Percentiles rank a stretch among this genome's conserved stretches.
phyloP scores from a whole-genome alignment of 1,139 yeast species.

The Yamadazyma sp. region DNA sequence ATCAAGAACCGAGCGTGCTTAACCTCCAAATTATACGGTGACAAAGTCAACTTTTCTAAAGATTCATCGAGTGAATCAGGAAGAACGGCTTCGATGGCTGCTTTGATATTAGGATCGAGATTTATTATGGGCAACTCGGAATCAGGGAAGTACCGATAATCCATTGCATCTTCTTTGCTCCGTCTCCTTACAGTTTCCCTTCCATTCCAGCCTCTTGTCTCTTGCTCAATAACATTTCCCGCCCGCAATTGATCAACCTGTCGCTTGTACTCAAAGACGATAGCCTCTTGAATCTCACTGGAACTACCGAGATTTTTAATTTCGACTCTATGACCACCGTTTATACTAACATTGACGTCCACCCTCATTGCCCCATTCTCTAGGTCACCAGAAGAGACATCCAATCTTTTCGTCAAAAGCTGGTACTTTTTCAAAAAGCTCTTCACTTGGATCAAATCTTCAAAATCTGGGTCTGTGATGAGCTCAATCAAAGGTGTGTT shows the following conservation, averaged over 20 bases:
- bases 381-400: slow-evolving; percentile 83
- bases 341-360: slow-evolving; percentile 86
- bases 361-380: slow-evolving; percentile 96
- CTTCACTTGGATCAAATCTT: slow-evolving; percentile 63
- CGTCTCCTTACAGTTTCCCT: slow-evolving; percentile 61
- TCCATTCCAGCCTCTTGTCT: slow-evolving; percentile 95
- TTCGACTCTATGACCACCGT: slow-evolving; percentile 73
- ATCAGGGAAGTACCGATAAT: slow-evolving; percentile 93
- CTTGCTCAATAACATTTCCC: slow-evolving; percentile 47
- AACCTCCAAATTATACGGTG: slow-evolving; percentile 59
- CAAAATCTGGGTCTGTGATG: slow-evolving; percentile 89
- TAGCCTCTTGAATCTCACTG: slow-evolving; percentile 76
- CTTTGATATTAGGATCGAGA: slow-evolving; percentile 37
- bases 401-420: slow-evolving; percentile 62
- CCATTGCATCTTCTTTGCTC: slow-evolving; percentile 77
- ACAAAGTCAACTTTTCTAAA: slow-evolving; percentile 44
- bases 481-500: slow-evolving; percentile 87
- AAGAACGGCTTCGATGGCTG: slow-evolving; percentile 39
- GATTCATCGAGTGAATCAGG: slow-evolving; percentile 68
- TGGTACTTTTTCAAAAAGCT: slow-evolving; percentile 83
- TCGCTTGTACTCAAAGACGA: slow-evolving; percentile 70
- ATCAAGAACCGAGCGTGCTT: slow-evolving; percentile 72
- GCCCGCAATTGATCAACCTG: slow-evolving; percentile 49
- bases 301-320: slow-evolving; percentile 86
- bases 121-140: slow-evolving; percentile 72